Conservation (phyloP, 805 yeast species). For the Candida berthetii region DNA sequence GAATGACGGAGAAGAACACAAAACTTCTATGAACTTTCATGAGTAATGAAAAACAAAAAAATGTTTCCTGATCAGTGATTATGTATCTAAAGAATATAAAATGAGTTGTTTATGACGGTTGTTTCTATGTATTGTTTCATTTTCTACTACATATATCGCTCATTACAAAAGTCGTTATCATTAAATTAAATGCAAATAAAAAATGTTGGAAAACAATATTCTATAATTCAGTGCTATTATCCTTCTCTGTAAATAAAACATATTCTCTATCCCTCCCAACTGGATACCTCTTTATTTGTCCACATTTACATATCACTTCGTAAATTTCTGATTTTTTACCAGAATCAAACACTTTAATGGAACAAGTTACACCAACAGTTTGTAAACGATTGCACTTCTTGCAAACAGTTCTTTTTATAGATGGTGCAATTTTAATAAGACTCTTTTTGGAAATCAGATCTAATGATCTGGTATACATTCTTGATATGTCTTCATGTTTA, state of each 20-base stretch:
- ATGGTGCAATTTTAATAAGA: slow-evolving; percentile 58
- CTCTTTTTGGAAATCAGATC: slow-evolving; percentile 61
- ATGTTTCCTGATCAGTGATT: too few relatives aligned
- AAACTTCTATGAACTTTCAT: slow-evolving; percentile 5
- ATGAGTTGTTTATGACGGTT: too few relatives aligned
- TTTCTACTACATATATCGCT: too few relatives aligned
- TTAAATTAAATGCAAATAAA: too few relatives aligned
- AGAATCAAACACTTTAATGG: slow-evolving; percentile 32
- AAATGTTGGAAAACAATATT: too few relatives aligned
- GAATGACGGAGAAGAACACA: slow-evolving; percentile 19
- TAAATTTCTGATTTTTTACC: slow-evolving; percentile 43
- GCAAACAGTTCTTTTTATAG: slow-evolving; percentile 62
- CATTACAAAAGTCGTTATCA: too few relatives aligned
- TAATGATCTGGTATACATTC: slow-evolving; percentile 48
- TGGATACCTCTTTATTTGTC: slow-evolving; percentile 48
- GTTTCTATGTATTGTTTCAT: too few relatives aligned
- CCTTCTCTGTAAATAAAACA: slow-evolving; percentile 37
- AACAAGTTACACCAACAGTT: slow-evolving; percentile 40
- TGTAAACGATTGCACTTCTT: slow-evolving; percentile 53
- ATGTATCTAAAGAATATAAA: too few relatives aligned
- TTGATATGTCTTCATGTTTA: slow-evolving; percentile 37
- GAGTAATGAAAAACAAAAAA: too few relatives aligned
- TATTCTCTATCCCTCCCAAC: slow-evolving; percentile 50
- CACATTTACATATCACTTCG: slow-evolving; percentile 49
- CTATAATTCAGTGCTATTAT: not conserved